Conservation (phyloP, 352 stramenopile genomes). For the Phytophthora macrochlamydospora region DNA sequence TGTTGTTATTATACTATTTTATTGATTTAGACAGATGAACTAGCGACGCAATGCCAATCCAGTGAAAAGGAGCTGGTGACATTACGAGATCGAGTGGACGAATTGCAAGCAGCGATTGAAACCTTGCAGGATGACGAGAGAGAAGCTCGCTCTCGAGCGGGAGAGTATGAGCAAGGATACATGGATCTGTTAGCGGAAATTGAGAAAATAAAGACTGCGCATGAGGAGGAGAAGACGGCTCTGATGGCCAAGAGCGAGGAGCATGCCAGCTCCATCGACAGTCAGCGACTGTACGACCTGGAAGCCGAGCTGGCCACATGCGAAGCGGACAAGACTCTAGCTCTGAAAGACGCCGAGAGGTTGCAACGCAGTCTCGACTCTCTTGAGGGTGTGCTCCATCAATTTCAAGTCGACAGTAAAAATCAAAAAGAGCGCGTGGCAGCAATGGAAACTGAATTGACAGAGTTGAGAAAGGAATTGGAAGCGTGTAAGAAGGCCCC, state of each 20-base stretch:
- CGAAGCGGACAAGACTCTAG: conserved; percentile 68
- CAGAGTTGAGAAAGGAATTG: conserved; percentile 31
- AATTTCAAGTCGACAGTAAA: conserved; percentile 72
- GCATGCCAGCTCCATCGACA: conserved; percentile 54
- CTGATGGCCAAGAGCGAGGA: conserved; percentile 55
- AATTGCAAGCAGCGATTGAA: conserved; percentile 40
- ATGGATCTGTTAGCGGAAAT: conserved; percentile 58
- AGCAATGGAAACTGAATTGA: conserved; percentile 52
- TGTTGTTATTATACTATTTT: background rate
- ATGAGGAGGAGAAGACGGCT: conserved; percentile 54
- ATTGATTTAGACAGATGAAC: conserved; percentile 39
- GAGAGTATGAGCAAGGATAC: conserved; percentile 77
- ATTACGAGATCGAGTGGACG: conserved; percentile 33
- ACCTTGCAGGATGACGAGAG: conserved; percentile 46
- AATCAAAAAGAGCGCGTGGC: conserved; percentile 48
- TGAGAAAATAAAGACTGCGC: conserved; percentile 47
- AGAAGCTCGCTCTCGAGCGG: conserved; percentile 44
- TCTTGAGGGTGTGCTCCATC: conserved; percentile 65
- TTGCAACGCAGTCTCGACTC: conserved; percentile 58
- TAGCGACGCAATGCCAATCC: conserved; percentile 40
- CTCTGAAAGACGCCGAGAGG: conserved; percentile 59
- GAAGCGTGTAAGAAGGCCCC: conserved; percentile 14
- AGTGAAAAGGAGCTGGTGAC: conserved; percentile 43
- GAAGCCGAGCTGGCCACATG: conserved; percentile 52
- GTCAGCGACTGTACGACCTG: conserved; percentile 68